Evolutionary conservation across 2,329 filamentous ascomycete genomes (phyloP).

Genomic region (Fusarium equiseti): DNA sequence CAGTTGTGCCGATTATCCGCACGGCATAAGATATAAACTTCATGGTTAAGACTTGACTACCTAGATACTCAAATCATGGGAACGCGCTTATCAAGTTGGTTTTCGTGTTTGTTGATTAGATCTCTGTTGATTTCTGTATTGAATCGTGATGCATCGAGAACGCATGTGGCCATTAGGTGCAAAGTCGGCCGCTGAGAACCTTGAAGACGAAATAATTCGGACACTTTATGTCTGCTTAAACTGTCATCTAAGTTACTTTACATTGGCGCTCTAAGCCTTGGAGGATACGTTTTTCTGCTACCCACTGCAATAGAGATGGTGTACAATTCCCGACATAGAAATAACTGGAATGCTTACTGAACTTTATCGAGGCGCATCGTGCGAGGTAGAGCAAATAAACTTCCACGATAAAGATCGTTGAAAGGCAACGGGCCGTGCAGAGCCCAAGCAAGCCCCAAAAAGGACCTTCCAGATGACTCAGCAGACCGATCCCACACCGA

Average conservation of each 20-base stretch:
- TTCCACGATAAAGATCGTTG: constrained; percentile 2
- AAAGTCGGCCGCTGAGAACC: background rate
- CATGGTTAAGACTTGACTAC: background rate
- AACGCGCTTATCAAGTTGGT: background rate
- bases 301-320: background rate
- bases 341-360: constrained; percentile 37
- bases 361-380: constrained; percentile 27
- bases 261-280: background rate
- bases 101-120: background rate
- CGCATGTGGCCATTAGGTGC: background rate
- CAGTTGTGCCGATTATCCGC: background rate
- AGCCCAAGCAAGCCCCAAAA: background rate
- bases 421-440: background rate
- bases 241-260: background rate
- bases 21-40: background rate
- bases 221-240: background rate
- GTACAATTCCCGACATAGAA: background rate
- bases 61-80: background rate
- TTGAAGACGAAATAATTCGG: background rate
- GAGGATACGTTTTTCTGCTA: background rate
- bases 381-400: constrained; percentile 8
- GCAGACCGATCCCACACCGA: constrained; percentile 3
- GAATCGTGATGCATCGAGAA: background rate
- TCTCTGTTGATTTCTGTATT: background rate
- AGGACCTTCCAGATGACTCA: constrained; percentile 25